Base-by-base conservation (phyloP, 306 rosid genomes). In the Fragaria vesca region DNA sequence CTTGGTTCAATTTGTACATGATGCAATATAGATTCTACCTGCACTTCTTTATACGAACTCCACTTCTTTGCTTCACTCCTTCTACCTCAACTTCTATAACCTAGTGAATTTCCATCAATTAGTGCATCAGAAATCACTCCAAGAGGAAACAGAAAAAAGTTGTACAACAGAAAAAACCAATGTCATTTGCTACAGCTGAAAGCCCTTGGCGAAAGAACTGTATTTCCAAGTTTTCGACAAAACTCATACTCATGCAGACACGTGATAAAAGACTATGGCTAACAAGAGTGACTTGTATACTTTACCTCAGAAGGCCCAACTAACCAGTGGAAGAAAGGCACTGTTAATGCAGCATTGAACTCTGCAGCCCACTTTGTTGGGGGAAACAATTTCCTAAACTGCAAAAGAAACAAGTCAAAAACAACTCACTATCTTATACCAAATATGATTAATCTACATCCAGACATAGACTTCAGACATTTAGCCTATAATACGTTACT, bases 351-450 rank as follows among this genome's bases (percentile, higher is more conserved):
- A 73, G 98, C 98, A 85, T 95, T 95, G 88, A 92, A 95, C 82
- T 95, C 98, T 34, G 91, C 94, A 76, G 97, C 97, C 98, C 98
- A 95, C 82, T 83, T 91, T 50, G 98, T 92, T 32, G 98, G 98
- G 4, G 97, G 98, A 85, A 95, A 95, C 40, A 92, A 77, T 87
- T 91, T 95, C 89, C 88, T 91, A 65, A 95, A 92, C 98, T 92
- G 94, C 87, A 88, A 30, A 20, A 36, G 40, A 52, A 57, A 12
- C 5, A 61, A 69, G 75, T 57, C 26, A 66, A 70, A 12, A 43
- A 69, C 50, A 68, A 42, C 12, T 52, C 66, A 5, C 73, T 20
- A 9, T 45, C 58, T 71, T 12, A 6, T 28, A 66, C 48, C 48
- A 36, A 34, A 38, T 7, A 8, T 34, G 12, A 66, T 17, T 34